These are phyloP conservation scores for Lablab purpureus DNA, from an alignment of 306 rosid genomes.

Conservation along the genomic window DNA sequence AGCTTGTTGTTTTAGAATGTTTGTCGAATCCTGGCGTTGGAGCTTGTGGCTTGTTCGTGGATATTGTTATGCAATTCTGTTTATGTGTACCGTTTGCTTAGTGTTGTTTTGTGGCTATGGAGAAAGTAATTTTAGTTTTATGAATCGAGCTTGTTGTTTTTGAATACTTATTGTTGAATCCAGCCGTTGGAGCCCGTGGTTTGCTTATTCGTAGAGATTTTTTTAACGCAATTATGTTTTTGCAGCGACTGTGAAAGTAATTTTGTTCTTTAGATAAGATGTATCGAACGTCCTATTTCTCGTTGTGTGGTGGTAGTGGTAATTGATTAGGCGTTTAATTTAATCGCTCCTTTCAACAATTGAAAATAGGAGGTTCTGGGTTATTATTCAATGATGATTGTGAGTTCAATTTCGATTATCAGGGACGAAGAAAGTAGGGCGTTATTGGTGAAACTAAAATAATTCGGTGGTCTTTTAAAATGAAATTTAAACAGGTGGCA, in stretches of 20 bases:
- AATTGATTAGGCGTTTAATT: background rate
- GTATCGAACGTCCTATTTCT: background rate
- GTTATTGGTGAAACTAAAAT: background rate
- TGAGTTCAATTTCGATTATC: conserved; percentile 30
- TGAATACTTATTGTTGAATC: background rate
- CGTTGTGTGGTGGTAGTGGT: conserved; percentile 12
- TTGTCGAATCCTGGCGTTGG: background rate
- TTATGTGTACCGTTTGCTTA: background rate
- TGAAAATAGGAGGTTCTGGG: conserved; percentile 17
- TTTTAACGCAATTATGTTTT: background rate
- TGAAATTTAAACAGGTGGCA: background rate
- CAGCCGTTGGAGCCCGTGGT: background rate
- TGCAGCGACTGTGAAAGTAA: background rate
- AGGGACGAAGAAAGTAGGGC: background rate
- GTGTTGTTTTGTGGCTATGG: background rate
- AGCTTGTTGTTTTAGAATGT: background rate
- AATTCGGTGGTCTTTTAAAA: background rate
- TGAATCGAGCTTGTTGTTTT: conserved; percentile 27
- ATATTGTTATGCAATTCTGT: background rate
- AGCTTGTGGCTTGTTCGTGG: background rate
- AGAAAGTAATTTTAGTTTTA: background rate
- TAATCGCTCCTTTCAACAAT: conserved; percentile 9
- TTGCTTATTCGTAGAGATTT: conserved; percentile 15
- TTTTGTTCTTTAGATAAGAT: conserved; percentile 20
- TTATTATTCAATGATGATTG: background rate